Percentiles rank a stretch among this genome's conserved stretches.
These are phyloP conservation scores for Ceratocystis destructans DNA, from an alignment of 2,329 filamentous ascomycete genomes.

Conservation along the genomic window DNA sequence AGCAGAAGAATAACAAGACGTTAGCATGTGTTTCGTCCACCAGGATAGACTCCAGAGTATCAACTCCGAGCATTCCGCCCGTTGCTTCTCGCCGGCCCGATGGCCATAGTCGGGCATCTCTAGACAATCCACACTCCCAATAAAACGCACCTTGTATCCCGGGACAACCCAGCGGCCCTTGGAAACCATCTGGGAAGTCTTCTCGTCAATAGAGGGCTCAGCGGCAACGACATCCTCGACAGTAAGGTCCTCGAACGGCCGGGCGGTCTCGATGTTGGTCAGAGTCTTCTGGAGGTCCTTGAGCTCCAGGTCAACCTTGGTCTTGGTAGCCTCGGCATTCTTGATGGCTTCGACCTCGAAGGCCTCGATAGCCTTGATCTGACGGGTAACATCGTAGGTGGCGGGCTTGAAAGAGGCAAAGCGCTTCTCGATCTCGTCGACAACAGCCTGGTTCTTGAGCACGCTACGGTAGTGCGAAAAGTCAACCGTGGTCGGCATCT, in stretches of 20 bases:
- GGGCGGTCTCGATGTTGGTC: constrained; percentile 90
- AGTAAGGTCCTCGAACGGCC: constrained; percentile 93
- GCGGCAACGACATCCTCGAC: constrained; percentile 92
- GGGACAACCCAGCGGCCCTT: constrained; percentile 98
- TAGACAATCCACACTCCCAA: background rate
- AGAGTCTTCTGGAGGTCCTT: constrained; percentile 87
- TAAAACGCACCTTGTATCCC: constrained; percentile 78
- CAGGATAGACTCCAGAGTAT: background rate
- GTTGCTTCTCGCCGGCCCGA: background rate
- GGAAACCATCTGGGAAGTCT: constrained; percentile 84
- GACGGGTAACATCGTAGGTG: constrained; percentile 82
- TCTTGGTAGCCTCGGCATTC: constrained; percentile 94
- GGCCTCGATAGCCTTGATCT: constrained; percentile 95
- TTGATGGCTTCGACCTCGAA: constrained; percentile 95
- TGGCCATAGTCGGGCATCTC: background rate
- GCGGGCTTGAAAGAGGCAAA: constrained; percentile 83
- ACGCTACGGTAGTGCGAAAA: constrained; percentile 82
- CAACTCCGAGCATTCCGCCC: background rate
- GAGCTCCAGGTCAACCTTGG: constrained; percentile 87
- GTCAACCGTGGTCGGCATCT: constrained; percentile 77
- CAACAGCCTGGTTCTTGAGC: constrained; percentile 89
- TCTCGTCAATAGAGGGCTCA: constrained; percentile 93
- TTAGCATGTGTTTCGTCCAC: background rate
- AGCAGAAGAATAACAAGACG: background rate
- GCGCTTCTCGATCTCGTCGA: constrained; percentile 96